Evolutionary conservation across 208 protist species (phyloP).

Genomic region (Leishmania guyanensis): DNA sequence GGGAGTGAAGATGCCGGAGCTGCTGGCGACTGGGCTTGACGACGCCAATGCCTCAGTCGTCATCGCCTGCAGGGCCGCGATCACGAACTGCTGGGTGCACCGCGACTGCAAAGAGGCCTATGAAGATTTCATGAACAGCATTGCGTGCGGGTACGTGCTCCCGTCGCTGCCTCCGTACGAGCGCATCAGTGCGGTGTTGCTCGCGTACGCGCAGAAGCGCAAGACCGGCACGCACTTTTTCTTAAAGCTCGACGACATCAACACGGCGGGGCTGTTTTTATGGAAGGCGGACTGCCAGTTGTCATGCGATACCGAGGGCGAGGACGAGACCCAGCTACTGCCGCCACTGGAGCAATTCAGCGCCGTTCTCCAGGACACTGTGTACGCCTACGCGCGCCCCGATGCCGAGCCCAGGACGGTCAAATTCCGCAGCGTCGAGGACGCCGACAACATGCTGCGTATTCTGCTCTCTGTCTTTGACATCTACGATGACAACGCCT

Average conservation of each 20-base stretch:
- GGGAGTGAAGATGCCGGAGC: conserved; percentile 46
- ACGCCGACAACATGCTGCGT: conserved; percentile 86
- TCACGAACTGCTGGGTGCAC: conserved; percentile 88
- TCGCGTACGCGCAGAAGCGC: conserved; percentile 58
- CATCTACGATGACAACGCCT: conserved; percentile 88
- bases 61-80: conserved; percentile 74
- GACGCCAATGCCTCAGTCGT: conserved; percentile 71
- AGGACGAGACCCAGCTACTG: conserved; percentile 59
- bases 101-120: conserved; percentile 75
- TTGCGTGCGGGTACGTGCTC: conserved; percentile 49
- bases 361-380: conserved; percentile 76
- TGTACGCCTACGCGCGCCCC: conserved; percentile 79
- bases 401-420: conserved; percentile 70
- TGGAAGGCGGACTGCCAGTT: conserved; percentile 76
- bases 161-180: conserved; percentile 59
- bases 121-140: conserved; percentile 64
- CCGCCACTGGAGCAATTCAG: conserved; percentile 77
- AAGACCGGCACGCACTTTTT: conserved; percentile 42
- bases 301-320: conserved; percentile 60
- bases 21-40: conserved; percentile 61
- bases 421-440: conserved; percentile 80
- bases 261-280: conserved; percentile 67
- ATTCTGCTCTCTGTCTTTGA: conserved; percentile 81
- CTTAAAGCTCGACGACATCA: conserved; percentile 55
- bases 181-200: conserved; percentile 57